Evolutionary conservation across 352 stramenopile species (phyloP), one percentile per base, ranked within the genome.

Genomic region (Phytophthora agathidicida): DNA sequence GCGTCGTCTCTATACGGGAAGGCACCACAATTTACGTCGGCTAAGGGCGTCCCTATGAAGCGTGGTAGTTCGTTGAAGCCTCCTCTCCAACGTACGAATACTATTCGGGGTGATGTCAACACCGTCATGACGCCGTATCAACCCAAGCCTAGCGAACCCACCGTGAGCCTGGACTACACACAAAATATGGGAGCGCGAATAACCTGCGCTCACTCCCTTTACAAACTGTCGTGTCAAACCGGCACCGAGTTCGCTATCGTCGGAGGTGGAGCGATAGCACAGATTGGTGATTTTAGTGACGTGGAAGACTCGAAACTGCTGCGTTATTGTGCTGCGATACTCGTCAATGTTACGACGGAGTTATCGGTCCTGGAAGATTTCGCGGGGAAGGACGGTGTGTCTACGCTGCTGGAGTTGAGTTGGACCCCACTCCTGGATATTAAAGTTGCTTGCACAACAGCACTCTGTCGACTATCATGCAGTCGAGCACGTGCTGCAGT

Each of bases 281-380:
- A 92, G 24, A 83, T 92, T 31, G 83, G 80, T 3, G 80, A 92
- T 23, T 79, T 90, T 41, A 90, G 69, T 22, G 85, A 94, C 46
- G 47, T 83, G 0, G 85, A 91, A 10, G 68, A 92, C 43, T 36
- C 66, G 0, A 73, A 71, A 14, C 23, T 94, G 3, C 60, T 89
- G 16, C 69, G 80, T 4, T 83, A 87, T 30, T 88, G 77, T 11
- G 85, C 79, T 7, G 80, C 80, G 1, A 85, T 80, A 1, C 55
- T 92, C 5, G 72, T 70, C 14, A 94, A 94, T 24, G 43, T 91
- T 23, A 92, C 84, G 22, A 69, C 75, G 0, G 76, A 86, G 16
- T 14, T 61, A 0, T 45, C 26, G 0, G 59, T 66, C 0, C 45
- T 87, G 13, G 72, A 80, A n/a, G 68, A 75, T 3, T 94, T 94